These are phyloP conservation scores for Myxozyma geophila DNA, from an alignment of 805 yeast genomes.

Conservation along the genomic window DNA sequence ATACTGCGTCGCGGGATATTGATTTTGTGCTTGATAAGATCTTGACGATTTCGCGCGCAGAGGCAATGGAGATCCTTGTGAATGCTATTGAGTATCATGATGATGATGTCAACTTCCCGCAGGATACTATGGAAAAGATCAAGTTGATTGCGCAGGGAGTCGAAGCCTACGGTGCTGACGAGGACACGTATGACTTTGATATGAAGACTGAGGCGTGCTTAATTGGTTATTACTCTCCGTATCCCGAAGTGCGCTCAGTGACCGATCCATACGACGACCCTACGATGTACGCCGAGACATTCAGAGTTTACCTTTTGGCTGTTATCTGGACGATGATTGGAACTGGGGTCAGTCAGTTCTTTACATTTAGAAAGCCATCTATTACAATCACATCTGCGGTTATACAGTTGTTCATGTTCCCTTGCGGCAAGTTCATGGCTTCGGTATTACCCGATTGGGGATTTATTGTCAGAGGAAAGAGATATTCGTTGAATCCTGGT, in stretches of 20 bases:
- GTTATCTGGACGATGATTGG: slow-evolving; percentile 41
- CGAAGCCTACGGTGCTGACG: slow-evolving; percentile 20
- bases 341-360: slow-evolving; percentile 47
- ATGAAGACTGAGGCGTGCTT: slow-evolving; percentile 20
- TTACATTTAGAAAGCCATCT: slow-evolving; percentile 61
- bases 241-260: slow-evolving; percentile 70
- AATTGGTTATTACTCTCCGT: slow-evolving; percentile 47
- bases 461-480: slow-evolving; percentile 47
- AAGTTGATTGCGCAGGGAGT: slow-evolving; percentile 21
- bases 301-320: slow-evolving; percentile 57
- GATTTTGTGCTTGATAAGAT: slow-evolving; percentile 52
- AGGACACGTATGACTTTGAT: slow-evolving; percentile 21
- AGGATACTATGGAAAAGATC: slow-evolving; percentile 46
- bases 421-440: slow-evolving; percentile 57
- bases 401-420: slow-evolving; percentile 63
- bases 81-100: slow-evolving; percentile 48
- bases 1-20: slow-evolving; percentile 18
- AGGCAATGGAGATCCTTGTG: slow-evolving; percentile 47
- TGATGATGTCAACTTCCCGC: slow-evolving; percentile 53
- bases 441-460: slow-evolving; percentile 54
- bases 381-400: slow-evolving; percentile 57
- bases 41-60: slow-evolving; percentile 45
- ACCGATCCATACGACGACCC: slow-evolving; percentile 65
- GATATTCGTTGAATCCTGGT: slow-evolving; percentile 57
- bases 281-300: slow-evolving; percentile 54